These are phyloP conservation scores for Ensete glaucum DNA, from an alignment of 176 grass and related monocot genomes.

Conservation along the genomic window DNA sequence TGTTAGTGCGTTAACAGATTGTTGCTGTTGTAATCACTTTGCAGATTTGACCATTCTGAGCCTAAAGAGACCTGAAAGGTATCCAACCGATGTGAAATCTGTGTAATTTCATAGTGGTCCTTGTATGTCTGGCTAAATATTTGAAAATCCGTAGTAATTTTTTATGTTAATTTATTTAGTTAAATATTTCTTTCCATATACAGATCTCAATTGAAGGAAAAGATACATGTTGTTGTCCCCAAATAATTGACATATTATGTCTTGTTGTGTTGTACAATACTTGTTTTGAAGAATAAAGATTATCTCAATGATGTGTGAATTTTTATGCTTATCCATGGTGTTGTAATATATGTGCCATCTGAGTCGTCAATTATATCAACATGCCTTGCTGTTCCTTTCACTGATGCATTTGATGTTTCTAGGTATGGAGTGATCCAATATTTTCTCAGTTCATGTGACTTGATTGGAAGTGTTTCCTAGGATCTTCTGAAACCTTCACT, in stretches of 20 bases:
- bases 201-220: too few species aligned
- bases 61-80: slow-evolving; percentile 57
- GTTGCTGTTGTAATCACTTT: too few species aligned
- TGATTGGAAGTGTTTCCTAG: too few species aligned
- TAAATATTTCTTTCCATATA: background rate
- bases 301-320: too few species aligned
- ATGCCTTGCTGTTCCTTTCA: background rate
- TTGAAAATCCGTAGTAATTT: background rate
- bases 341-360: background rate
- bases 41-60: slow-evolving; percentile 53
- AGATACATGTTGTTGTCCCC: too few species aligned
- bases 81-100: background rate
- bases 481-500: too few species aligned
- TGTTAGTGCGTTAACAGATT: too few species aligned
- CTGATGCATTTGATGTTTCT: background rate
- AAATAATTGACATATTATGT: too few species aligned
- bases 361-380: background rate
- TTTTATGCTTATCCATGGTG: background rate
- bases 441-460: background rate
- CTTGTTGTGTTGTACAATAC: too few species aligned
- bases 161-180: background rate
- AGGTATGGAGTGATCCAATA: background rate
- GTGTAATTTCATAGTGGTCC: background rate
- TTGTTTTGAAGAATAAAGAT: too few species aligned
- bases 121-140: background rate